These are phyloP conservation scores for Trametes cinnabarina DNA, from an alignment of 768 basidiomycete genomes.

Conservation along the genomic window DNA sequence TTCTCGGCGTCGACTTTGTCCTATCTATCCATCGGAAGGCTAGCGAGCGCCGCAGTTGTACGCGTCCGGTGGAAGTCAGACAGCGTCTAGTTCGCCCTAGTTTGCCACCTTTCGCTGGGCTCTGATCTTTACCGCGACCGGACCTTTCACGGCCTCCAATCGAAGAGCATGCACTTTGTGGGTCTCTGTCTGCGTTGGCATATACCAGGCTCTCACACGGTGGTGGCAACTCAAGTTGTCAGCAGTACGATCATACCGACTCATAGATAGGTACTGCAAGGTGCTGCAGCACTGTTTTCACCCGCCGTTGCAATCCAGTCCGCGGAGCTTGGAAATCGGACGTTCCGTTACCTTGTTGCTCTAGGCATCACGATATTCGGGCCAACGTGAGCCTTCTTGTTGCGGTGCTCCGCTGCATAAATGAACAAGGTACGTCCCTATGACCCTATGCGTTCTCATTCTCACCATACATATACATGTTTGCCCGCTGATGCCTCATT, in stretches of 20 bases:
- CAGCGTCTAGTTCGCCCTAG: too few relatives aligned
- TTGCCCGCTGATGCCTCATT: too few relatives aligned
- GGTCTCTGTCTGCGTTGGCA: too few relatives aligned
- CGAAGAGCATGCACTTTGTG: too few relatives aligned
- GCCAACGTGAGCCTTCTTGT: conserved; percentile 53
- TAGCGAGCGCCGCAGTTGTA: too few relatives aligned
- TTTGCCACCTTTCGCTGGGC: conserved; percentile 49
- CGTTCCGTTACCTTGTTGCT: conserved; percentile 73
- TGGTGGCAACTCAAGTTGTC: too few relatives aligned
- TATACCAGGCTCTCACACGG: too few relatives aligned
- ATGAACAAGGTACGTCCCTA: conserved; percentile 55
- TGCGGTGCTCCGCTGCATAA: conserved; percentile 63
- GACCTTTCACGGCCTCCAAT: conserved; percentile 72
- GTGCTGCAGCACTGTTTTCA: conserved; percentile 61
- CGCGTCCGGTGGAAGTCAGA: too few relatives aligned
- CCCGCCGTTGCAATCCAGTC: conserved; percentile 86
- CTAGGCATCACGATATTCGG: conserved; percentile 62
- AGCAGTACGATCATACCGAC: too few relatives aligned
- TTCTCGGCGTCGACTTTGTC: conserved; percentile 13
- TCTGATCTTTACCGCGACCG: conserved; percentile 61
- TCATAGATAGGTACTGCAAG: too few relatives aligned
- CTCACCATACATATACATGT: too few relatives aligned
- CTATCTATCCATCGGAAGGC: conserved; percentile 1
- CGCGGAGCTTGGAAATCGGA: conserved; percentile 62
- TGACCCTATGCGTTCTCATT: too few relatives aligned